Evolutionary conservation across 1,284 basidiomycete species (phyloP).

Genomic region (Sporisorium exsertum): DNA sequence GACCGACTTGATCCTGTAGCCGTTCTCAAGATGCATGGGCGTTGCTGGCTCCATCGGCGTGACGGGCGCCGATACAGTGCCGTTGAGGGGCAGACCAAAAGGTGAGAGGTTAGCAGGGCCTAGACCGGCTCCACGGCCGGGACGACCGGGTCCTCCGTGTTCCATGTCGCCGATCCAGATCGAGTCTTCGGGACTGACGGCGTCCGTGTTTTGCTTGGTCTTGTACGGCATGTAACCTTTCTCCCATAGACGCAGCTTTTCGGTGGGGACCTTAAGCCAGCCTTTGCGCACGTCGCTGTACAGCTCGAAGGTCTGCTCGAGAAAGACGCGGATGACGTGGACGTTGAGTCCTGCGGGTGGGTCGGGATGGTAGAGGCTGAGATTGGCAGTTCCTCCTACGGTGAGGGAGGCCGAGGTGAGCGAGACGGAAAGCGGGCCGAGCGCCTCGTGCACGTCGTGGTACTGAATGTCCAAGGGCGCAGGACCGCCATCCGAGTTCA

Average conservation of each 20-base stretch:
- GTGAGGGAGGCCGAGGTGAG: conserved; percentile 64
- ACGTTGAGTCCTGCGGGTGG: conserved; percentile 65
- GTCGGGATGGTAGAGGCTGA: conserved; percentile 62
- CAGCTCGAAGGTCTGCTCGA: conserved; percentile 67
- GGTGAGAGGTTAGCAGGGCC: conserved; percentile 50
- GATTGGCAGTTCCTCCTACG: conserved; percentile 62
- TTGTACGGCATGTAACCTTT: conserved; percentile 66
- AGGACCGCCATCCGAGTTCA: conserved; percentile 62
- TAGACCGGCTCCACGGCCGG: conserved; percentile 44
- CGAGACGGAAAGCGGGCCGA: conserved; percentile 61
- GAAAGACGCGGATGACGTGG: conserved; percentile 62
- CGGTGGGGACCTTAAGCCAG: conserved; percentile 61
- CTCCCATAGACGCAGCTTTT: conserved; percentile 67
- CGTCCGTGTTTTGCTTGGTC: conserved; percentile 50
- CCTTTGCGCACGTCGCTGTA: conserved; percentile 57
- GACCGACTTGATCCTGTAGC: conserved; percentile 63
- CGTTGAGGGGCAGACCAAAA: conserved; percentile 51
- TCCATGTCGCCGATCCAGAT: conserved; percentile 58
- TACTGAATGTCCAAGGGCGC: conserved; percentile 65
- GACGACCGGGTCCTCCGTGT: conserved; percentile 43
- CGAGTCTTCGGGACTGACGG: conserved; percentile 43
- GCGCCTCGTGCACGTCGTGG: conserved; percentile 65
- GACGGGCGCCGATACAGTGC: conserved; percentile 44
- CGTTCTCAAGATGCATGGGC: conserved; percentile 47
- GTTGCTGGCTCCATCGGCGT: conserved; percentile 51